Percentiles rank a stretch among this genome's conserved stretches.
Conservation (phyloP, 2,329 filamentous ascomycete genomes). For the Cordyceps farinosa region DNA sequence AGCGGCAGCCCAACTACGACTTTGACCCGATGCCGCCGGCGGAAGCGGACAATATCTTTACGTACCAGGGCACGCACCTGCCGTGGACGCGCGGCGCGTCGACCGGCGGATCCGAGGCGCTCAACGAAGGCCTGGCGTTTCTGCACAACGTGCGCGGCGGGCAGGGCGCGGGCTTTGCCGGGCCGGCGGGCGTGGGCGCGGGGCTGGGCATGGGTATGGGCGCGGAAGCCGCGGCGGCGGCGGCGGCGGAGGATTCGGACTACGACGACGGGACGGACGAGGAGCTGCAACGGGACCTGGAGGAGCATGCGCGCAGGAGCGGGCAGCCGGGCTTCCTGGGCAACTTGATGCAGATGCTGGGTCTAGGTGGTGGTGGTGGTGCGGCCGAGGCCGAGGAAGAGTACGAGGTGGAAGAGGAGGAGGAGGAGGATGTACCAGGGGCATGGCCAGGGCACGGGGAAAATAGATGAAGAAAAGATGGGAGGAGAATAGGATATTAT, state of each 20-base stretch:
- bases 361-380: slow-evolving; percentile 18
- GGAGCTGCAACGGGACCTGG: slow-evolving; percentile 32
- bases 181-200: neutral
- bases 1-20: slow-evolving; percentile 63
- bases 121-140: slow-evolving; percentile 21
- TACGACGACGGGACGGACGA: slow-evolving; percentile 30
- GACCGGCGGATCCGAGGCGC: neutral
- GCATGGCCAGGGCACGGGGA: slow-evolving; percentile 30
- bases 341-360: slow-evolving; percentile 27
- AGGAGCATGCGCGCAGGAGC: slow-evolving; percentile 26
- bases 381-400: slow-evolving; percentile 19
- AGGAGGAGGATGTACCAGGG: slow-evolving; percentile 28
- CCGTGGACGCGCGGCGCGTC: slow-evolving; percentile 38
- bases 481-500: neutral
- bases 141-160: slow-evolving; percentile 29
- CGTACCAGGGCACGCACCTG: slow-evolving; percentile 37
- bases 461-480: neutral
- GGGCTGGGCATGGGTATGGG: slow-evolving; percentile 7
- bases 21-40: slow-evolving; percentile 80
- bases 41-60: slow-evolving; percentile 51
- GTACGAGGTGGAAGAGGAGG: slow-evolving; percentile 16
- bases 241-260: slow-evolving; percentile 23
- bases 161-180: slow-evolving; percentile 15
- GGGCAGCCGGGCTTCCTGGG: slow-evolving; percentile 28
- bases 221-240: neutral